Conservation (phyloP, 495 filamentous ascomycete species). For the Aspergillus ellipticus region DNA sequence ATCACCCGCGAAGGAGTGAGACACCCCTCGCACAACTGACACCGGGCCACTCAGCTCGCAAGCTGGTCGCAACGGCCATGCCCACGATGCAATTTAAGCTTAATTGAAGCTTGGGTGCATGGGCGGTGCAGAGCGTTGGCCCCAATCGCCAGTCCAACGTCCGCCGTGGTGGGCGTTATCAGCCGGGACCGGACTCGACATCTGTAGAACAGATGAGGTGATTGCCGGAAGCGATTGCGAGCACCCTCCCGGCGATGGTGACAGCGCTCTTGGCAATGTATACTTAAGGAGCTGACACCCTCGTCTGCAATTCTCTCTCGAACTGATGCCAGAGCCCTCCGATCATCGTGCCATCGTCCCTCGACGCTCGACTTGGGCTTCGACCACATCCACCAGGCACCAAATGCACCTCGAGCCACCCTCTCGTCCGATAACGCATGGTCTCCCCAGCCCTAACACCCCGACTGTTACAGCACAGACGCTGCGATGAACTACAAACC, state of each 20-base stretch:
- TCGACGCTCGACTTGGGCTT: too few relatives aligned
- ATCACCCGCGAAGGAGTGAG: background rate
- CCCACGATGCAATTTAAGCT: slow-evolving; percentile 21
- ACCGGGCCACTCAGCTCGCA: slow-evolving; percentile 11
- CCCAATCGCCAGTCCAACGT: slow-evolving; percentile 1
- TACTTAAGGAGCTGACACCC: slow-evolving; percentile 15
- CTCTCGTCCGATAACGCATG: too few relatives aligned
- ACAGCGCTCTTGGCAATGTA: slow-evolving; percentile 30
- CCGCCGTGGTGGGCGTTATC: slow-evolving; percentile 7
- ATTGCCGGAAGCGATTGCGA: slow-evolving; percentile 36
- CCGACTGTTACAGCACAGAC: too few relatives aligned
- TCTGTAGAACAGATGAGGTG: slow-evolving; percentile 32
- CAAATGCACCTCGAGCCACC: too few relatives aligned
- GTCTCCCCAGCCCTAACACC: too few relatives aligned
- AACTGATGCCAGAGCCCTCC: too few relatives aligned
- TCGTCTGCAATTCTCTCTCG: background rate
- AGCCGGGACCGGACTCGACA: slow-evolving; percentile 5
- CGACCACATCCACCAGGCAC: too few relatives aligned
- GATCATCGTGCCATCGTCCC: too few relatives aligned
- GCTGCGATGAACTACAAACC: too few relatives aligned
- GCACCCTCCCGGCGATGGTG: slow-evolving; percentile 6
- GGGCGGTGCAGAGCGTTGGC: slow-evolving; percentile 6
- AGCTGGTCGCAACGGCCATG: slow-evolving; percentile 1
- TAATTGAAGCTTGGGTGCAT: slow-evolving; percentile 18
- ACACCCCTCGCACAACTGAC: slow-evolving; percentile 10